Evolutionary conservation across 1,139 yeast species (phyloP), one percentile per base, ranked within the genome.

Genomic region (Scheffersomyces insectosa): DNA sequence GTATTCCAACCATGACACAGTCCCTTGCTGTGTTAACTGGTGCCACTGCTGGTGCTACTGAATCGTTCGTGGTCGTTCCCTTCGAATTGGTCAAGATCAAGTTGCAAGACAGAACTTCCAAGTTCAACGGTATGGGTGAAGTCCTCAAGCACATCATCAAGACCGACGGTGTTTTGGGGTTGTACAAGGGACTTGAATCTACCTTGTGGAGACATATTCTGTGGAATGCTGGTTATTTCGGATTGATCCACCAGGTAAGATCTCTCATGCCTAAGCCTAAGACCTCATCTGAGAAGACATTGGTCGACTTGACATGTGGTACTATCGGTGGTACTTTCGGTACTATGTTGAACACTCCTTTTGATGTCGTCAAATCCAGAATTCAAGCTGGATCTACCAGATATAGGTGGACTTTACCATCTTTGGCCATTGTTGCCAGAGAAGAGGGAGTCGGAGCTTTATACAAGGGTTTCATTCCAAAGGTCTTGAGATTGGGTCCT

Each of bases 221-320:
- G 52, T 93, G 99, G 99, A 93, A 95, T 67, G 97, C 97, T 39
- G 99, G 99, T 47, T 93, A 95, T 73, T 93, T 93, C 63, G 99
- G 99, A 50, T 82, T 87, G 56, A 93, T 93, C 58, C 88, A 83
- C 80, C 96, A 89, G 71, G 85, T 89, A 46, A 82, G 96, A 68
- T 63, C 75, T 7, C 54, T 88, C 53, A 75, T 95, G 73, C 98
- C 98, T 55, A 72, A 79, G 65, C 90, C 97, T 38, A 79, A 81
- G 51, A 77, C 76, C 49, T 56, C 77, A 9, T 69, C 85, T 36
- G 87, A 88, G 60, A 84, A 89, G 72, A 87, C 95, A 43, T 68
- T 84, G 48, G 87, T 90, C 60, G 98, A 93, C 65, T 75, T 95
- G 68, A 74, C 89, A 47, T 89, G 96, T 50, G 99, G 99, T 69